phyloP scores from a whole-genome alignment of 208 protist species.

The Crithidia acanthocephali region DNA sequence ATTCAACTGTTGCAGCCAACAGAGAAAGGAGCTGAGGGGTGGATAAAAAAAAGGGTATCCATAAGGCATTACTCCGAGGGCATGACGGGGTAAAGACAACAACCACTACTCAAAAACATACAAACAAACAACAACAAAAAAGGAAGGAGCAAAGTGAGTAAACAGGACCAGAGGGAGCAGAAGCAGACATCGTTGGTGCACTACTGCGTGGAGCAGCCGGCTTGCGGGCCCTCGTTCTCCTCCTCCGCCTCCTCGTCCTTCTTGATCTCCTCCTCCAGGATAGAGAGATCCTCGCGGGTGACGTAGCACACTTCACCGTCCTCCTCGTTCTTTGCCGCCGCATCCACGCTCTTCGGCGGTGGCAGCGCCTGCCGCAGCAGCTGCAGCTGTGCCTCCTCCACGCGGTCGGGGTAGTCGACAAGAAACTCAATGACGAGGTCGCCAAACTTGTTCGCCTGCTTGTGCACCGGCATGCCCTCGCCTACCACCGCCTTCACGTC shows the following conservation, averaged over 20 bases:
- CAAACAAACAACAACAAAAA: slow-evolving; percentile 1
- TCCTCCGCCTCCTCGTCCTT: slow-evolving; percentile 67
- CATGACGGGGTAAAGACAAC: too few relatives aligned
- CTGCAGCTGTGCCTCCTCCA: slow-evolving; percentile 48
- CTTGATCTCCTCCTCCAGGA: slow-evolving; percentile 33
- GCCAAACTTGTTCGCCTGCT: slow-evolving; percentile 46
- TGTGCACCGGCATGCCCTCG: slow-evolving; percentile 79
- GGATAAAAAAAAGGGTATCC: too few relatives aligned
- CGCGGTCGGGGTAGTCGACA: slow-evolving; percentile 57
- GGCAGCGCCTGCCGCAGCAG: slow-evolving; percentile 53
- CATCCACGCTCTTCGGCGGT: slow-evolving; percentile 47
- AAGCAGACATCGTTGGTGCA: not conserved
- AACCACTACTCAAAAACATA: not conserved
- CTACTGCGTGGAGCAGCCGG: slow-evolving; percentile 62
- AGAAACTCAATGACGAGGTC: slow-evolving; percentile 78
- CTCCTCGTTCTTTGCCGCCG: slow-evolving; percentile 17
- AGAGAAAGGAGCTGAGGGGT: too few relatives aligned
- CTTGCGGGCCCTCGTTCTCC: slow-evolving; percentile 40
- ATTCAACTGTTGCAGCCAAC: too few relatives aligned
- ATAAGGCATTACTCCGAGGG: too few relatives aligned
- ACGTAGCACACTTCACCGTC: slow-evolving; percentile 61
- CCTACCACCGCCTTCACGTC: slow-evolving; percentile 63
- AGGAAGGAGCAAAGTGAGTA: not conserved
- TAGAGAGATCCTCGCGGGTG: slow-evolving; percentile 44
- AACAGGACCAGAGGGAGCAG: too few relatives aligned